Percentiles rank a stretch among this genome's conserved stretches.
These are phyloP conservation scores for Colletotrichum eleusines DNA, from an alignment of 2,329 filamentous ascomycete species.

Conservation along the genomic window DNA sequence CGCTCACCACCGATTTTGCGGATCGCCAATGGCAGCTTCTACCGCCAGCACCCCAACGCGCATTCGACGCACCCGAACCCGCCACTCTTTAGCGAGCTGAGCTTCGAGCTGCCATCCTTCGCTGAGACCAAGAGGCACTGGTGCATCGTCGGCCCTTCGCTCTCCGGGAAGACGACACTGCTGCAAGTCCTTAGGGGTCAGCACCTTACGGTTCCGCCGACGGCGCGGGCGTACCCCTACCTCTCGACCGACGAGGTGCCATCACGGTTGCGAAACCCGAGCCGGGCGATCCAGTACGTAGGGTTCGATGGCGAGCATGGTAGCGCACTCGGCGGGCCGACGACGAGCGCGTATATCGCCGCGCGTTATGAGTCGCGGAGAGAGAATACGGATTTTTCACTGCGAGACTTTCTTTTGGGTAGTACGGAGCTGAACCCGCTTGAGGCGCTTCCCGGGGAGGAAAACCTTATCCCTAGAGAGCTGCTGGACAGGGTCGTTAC, in stretches of 20 bases:
- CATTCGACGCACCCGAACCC: slow-evolving; percentile 69
- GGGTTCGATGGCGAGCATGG: slow-evolving; percentile 84
- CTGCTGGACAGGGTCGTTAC: slow-evolving; percentile 72
- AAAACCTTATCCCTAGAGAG: slow-evolving; percentile 60
- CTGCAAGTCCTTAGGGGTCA: slow-evolving; percentile 82
- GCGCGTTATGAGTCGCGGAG: slow-evolving; percentile 90
- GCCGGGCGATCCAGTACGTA: slow-evolving; percentile 85
- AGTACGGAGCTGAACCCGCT: slow-evolving; percentile 86
- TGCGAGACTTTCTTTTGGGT: slow-evolving; percentile 83
- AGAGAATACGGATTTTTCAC: slow-evolving; percentile 88
- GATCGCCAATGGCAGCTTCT: slow-evolving; percentile 86
- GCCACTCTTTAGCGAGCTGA: slow-evolving; percentile 78
- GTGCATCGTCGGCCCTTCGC: slow-evolving; percentile 85
- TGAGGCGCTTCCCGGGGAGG: slow-evolving; percentile 57
- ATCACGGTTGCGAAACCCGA: slow-evolving; percentile 67
- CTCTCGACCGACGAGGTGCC: slow-evolving; percentile 74
- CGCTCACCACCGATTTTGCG: slow-evolving; percentile 70
- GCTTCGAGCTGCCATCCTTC: slow-evolving; percentile 75
- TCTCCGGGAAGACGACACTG: slow-evolving; percentile 84
- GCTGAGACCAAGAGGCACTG: slow-evolving; percentile 72
- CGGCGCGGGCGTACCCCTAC: slow-evolving; percentile 82
- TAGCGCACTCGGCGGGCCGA: slow-evolving; percentile 63
- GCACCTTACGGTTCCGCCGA: slow-evolving; percentile 80
- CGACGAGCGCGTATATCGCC: slow-evolving; percentile 84
- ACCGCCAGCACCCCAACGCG: slow-evolving; percentile 75